Conservation (phyloP, 441 rosid genomes). For the Eruca vesicaria region DNA sequence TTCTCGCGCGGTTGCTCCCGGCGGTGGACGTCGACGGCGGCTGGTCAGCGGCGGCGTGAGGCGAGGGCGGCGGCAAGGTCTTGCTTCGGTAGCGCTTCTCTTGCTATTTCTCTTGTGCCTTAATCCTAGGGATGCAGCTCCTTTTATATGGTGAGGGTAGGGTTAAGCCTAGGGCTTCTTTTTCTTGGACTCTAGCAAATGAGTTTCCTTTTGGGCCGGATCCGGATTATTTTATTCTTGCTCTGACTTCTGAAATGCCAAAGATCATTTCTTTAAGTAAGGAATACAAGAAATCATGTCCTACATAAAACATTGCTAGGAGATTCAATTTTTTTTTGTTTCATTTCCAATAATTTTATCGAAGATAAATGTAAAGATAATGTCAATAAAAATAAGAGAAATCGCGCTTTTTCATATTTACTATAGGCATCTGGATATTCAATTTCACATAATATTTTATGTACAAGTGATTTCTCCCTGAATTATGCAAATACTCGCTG, state of each 20-base stretch:
- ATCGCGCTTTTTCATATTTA: conserved; percentile 6
- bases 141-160: too few relatives aligned
- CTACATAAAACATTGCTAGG: neutral
- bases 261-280: neutral
- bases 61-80: too few relatives aligned
- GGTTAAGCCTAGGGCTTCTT: too few relatives aligned
- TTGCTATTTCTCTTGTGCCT: too few relatives aligned
- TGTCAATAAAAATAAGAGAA: conserved; percentile 11
- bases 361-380: conserved; percentile 21
- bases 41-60: too few relatives aligned
- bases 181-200: too few relatives aligned
- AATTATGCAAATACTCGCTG: conserved; percentile 1
- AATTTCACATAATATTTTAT: conserved; percentile 20
- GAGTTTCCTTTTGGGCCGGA: too few relatives aligned
- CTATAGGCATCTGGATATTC: conserved; percentile 15
- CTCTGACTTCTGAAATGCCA: neutral
- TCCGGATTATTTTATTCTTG: too few relatives aligned
- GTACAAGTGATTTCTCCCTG: conserved; percentile 32
- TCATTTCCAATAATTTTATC: neutral
- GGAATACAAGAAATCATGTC: neutral
- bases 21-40: too few relatives aligned
- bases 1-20: too few relatives aligned
- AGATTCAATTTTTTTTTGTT: neutral
- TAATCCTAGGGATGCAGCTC: too few relatives aligned
- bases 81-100: too few relatives aligned